Percentiles rank a stretch among this genome's conserved stretches.
Conservation (phyloP, 176 grass and related monocot genomes). For the Pharus latifolius region DNA sequence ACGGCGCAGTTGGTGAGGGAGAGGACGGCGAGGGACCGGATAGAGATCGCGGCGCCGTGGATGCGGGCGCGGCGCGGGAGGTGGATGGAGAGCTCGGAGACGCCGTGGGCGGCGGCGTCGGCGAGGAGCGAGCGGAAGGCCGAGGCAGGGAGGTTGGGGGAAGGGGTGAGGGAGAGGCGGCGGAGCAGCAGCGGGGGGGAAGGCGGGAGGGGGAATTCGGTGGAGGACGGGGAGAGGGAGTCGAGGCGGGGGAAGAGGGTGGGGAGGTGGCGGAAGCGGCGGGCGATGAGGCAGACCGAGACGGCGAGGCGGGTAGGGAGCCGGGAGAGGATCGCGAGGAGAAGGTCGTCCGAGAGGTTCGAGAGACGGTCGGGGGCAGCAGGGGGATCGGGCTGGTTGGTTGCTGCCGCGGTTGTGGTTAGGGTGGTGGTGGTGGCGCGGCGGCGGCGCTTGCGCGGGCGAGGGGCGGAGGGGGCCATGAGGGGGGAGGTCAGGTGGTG, state of each 20-base stretch:
- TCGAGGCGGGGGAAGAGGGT: background rate
- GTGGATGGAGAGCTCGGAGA: constrained; percentile 23
- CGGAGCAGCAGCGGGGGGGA: constrained; percentile 11
- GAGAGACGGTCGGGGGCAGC: constrained; percentile 15
- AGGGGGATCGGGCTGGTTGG: background rate
- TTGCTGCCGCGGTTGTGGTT: background rate
- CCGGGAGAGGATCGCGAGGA: constrained; percentile 26
- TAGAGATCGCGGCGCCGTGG: background rate
- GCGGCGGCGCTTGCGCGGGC: constrained; percentile 9
- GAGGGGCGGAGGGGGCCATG: background rate
- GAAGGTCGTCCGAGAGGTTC: constrained; percentile 17
- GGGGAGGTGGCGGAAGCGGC: constrained; percentile 20
- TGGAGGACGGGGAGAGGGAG: constrained; percentile 9
- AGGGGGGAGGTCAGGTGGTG: background rate
- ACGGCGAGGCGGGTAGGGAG: constrained; percentile 30
- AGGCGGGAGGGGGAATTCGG: background rate
- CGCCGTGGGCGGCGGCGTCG: constrained; percentile 7
- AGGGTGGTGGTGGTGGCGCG: background rate
- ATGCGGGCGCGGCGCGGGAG: constrained; percentile 6
- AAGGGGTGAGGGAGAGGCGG: constrained; percentile 21
- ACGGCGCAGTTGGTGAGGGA: constrained; percentile 18
- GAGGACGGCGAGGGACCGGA: constrained; percentile 18
- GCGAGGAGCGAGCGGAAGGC: constrained; percentile 9
- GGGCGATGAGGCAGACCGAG: constrained; percentile 14
- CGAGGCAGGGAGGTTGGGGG: background rate